These are phyloP conservation scores for Ulota crispa DNA, from an alignment of 225 moss, liverwort and hornwort genomes.

Conservation along the genomic window DNA sequence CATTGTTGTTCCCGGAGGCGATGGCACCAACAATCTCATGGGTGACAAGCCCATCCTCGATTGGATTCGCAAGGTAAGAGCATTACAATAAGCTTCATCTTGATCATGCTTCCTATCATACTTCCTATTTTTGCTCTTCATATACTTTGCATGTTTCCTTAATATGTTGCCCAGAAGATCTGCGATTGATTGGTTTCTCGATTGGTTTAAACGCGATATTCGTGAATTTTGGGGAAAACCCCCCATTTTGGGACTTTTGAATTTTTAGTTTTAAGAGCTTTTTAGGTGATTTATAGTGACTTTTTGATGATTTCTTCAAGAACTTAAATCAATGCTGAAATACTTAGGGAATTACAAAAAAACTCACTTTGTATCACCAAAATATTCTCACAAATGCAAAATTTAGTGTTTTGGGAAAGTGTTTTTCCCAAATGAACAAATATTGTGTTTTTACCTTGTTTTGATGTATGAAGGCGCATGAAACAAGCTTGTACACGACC, in stretches of 20 bases:
- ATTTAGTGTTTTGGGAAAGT: too few relatives aligned
- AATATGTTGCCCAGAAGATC: background rate
- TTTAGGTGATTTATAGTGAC: too few relatives aligned
- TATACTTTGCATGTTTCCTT: background rate
- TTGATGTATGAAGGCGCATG: slow-evolving; percentile 55
- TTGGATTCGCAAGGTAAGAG: slow-evolving; percentile 71
- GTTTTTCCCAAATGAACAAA: too few relatives aligned
- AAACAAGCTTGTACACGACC: slow-evolving; percentile 65
- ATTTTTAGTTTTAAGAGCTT: too few relatives aligned
- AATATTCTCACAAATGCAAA: too few relatives aligned
- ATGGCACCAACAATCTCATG: slow-evolving; percentile 37
- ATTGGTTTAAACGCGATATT: too few relatives aligned
- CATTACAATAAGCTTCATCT: background rate
- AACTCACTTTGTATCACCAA: too few relatives aligned
- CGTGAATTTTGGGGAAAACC: too few relatives aligned
- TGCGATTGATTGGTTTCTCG: background rate
- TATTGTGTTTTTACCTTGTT: background rate
- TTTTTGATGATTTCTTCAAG: too few relatives aligned
- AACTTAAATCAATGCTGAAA: too few relatives aligned
- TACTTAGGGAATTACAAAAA: too few relatives aligned
- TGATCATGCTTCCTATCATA: background rate
- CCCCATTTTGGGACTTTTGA: too few relatives aligned
- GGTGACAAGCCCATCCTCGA: slow-evolving; percentile 60
- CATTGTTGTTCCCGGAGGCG: slow-evolving; percentile 68
- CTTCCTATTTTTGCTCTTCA: background rate